Percentiles rank a stretch among this genome's conserved stretches.
Conservation (phyloP, 163 green algal species). For the Volvox carteri region DNA sequence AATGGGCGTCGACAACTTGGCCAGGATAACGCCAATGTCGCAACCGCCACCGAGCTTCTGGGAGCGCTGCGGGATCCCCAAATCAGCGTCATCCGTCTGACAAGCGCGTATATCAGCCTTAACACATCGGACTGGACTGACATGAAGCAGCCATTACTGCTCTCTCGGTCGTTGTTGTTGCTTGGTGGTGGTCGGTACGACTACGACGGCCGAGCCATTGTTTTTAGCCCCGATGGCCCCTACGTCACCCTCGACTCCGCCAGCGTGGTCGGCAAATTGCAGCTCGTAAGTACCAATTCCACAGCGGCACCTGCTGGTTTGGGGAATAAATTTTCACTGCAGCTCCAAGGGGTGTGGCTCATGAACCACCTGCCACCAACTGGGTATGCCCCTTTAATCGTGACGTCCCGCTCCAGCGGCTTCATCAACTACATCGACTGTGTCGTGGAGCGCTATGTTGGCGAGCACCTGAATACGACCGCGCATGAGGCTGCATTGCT, state of each 20-base stretch:
- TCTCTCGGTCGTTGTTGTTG: background rate
- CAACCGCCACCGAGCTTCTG: background rate
- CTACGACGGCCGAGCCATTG: background rate
- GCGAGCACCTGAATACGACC: background rate
- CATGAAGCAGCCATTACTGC: background rate
- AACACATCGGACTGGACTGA: conserved; percentile 7
- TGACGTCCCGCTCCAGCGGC: background rate
- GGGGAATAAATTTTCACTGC: background rate
- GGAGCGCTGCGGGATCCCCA: background rate
- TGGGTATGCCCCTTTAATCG: conserved; percentile 1
- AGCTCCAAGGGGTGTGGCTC: conserved; percentile 23
- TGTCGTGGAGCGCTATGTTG: background rate
- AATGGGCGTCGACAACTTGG: conserved; percentile 8
- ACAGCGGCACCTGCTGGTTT: background rate
- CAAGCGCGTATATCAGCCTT: background rate
- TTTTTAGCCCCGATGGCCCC: too few species aligned
- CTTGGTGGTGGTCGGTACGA: background rate
- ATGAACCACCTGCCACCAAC: conserved; percentile 30
- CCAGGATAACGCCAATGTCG: background rate
- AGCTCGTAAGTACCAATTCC: background rate
- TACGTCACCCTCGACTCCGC: background rate
- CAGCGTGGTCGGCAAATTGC: background rate
- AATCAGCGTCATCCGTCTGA: background rate
- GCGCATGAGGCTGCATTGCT: background rate
- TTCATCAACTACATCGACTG: conserved; percentile 3